Percentiles rank a stretch among this genome's conserved stretches.
These are phyloP conservation scores for Podosphaera fusca DNA, from an alignment of 2,329 filamentous ascomycete genomes.

Conservation along the genomic window DNA sequence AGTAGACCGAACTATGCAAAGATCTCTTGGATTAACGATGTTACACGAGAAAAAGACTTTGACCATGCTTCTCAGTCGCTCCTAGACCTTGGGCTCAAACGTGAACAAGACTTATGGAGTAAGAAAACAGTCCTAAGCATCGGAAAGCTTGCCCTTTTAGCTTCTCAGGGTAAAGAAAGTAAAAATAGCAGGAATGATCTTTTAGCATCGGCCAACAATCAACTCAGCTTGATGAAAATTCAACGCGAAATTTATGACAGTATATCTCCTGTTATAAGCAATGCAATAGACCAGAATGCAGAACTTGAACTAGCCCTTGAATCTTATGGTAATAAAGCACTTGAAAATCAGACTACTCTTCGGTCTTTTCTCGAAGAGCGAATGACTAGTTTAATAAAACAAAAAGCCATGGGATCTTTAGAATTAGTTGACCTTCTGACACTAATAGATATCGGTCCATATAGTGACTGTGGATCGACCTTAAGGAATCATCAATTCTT, in stretches of 20 bases:
- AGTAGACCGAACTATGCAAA: slow-evolving; percentile 48
- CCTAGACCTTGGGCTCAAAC: slow-evolving; percentile 40
- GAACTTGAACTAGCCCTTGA: slow-evolving; percentile 58
- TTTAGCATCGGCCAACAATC: slow-evolving; percentile 9
- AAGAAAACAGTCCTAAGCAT: slow-evolving; percentile 85
- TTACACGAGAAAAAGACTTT: slow-evolving; percentile 54
- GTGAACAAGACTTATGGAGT: slow-evolving; percentile 67
- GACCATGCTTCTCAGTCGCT: slow-evolving; percentile 49
- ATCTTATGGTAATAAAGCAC: slow-evolving; percentile 23
- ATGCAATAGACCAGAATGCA: slow-evolving; percentile 58
- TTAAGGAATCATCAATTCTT: slow-evolving; percentile 43
- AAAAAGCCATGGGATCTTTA: slow-evolving; percentile 44
- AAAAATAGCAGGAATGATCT: slow-evolving; percentile 18
- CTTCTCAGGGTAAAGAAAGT: slow-evolving; percentile 21
- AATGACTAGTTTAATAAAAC: slow-evolving; percentile 44
- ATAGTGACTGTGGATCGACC: slow-evolving; percentile 19
- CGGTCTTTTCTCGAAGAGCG: slow-evolving; percentile 46
- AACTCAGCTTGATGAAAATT: slow-evolving; percentile 32
- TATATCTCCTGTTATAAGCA: slow-evolving; percentile 40
- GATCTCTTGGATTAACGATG: slow-evolving; percentile 86
- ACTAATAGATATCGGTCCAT: slow-evolving; percentile 30
- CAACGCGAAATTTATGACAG: slow-evolving; percentile 58
- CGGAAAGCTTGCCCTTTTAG: slow-evolving; percentile 58
- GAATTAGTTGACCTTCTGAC: slow-evolving; percentile 57
- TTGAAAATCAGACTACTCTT: slow-evolving; percentile 40